Base-by-base conservation (phyloP, 2,329 filamentous ascomycete species). In the Colletotrichum sp. region DNA sequence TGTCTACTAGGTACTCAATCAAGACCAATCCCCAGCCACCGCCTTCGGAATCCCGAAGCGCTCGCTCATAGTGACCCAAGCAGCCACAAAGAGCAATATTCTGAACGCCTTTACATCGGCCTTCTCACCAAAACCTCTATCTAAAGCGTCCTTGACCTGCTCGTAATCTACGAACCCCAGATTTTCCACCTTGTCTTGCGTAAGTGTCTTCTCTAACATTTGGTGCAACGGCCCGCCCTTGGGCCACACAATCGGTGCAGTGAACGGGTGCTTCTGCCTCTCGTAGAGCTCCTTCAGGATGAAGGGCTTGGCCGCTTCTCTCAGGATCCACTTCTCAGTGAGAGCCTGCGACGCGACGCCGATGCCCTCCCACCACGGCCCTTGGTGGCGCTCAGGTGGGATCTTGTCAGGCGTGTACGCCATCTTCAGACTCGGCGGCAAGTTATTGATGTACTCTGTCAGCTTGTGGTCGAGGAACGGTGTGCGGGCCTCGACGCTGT, bases 231-330 rank as follows among this genome's bases (percentile, higher is more conserved):
- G 85, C 0, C 89, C 89, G 21, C 83, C 81, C 1, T 79, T 78
- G 1, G 82, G 81, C 77, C 84, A 90, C 13, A 76, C 80, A 0
- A 81, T 81, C 0, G 88, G 89, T 1, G 87, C 89, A 10, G 84
- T 79, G 75, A 87, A 90, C 0, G 87, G 84, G n/a, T 88, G 84
- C 78, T 90, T 90, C 74, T 81, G 86, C 13, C 87, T 81, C 36
- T 83, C 79, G 79, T 90, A 90, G 5, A 90, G 77, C 80, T 90
- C 89, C 8, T 87, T 81, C 0, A 88, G 87, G 62, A 90, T 85
- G 8, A 69, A 73, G 3, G 70, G 70, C 55, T 58, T 43, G 4
- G 58, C 71, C 12, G 65, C 89, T 77, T 90, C 86, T 3, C 87
- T 85, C 1, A 90, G 82, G 43, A 90, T 85, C 83, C 86, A 88